These are phyloP conservation scores for Botryosphaeria dothidea DNA, from an alignment of 2,329 filamentous ascomycete genomes.

Conservation along the genomic window DNA sequence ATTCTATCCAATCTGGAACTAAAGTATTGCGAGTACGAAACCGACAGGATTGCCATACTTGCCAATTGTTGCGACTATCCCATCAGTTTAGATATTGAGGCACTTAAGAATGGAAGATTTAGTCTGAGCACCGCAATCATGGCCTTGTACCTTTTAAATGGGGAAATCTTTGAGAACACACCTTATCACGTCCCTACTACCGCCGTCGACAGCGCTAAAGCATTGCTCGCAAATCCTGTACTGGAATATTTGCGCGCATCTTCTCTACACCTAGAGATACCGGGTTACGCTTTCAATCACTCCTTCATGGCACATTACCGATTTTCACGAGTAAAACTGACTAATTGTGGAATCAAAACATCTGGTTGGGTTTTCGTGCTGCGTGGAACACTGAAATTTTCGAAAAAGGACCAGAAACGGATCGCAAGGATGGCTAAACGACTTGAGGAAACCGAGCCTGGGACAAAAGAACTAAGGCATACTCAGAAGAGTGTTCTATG, in stretches of 20 bases:
- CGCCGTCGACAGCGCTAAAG: neutral
- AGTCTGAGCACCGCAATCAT: conserved; percentile 24
- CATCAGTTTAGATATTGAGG: conserved; percentile 21
- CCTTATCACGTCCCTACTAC: neutral
- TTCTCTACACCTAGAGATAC: conserved; percentile 18
- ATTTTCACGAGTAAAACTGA: conserved; percentile 5
- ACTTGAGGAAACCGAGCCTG: neutral
- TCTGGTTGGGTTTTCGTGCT: neutral
- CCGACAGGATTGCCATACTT: conserved; percentile 25
- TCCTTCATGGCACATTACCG: conserved; percentile 25
- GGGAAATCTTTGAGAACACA: conserved; percentile 21
- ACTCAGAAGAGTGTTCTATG: neutral
- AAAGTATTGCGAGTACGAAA: conserved; percentile 20
- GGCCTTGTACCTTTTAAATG: conserved; percentile 24
- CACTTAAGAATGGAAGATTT: neutral
- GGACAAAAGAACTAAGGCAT: neutral
- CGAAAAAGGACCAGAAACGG: neutral
- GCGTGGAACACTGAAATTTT: neutral
- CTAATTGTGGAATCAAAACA: neutral
- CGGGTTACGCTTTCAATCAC: conserved; percentile 14
- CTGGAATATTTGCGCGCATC: conserved; percentile 6
- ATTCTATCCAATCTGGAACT: conserved; percentile 25
- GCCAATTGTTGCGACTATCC: conserved; percentile 24
- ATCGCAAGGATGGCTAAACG: neutral
- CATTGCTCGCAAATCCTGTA: neutral